These are phyloP conservation scores for Kwoniella bestiolae DNA, from an alignment of 768 basidiomycete genomes.

Conservation along the genomic window DNA sequence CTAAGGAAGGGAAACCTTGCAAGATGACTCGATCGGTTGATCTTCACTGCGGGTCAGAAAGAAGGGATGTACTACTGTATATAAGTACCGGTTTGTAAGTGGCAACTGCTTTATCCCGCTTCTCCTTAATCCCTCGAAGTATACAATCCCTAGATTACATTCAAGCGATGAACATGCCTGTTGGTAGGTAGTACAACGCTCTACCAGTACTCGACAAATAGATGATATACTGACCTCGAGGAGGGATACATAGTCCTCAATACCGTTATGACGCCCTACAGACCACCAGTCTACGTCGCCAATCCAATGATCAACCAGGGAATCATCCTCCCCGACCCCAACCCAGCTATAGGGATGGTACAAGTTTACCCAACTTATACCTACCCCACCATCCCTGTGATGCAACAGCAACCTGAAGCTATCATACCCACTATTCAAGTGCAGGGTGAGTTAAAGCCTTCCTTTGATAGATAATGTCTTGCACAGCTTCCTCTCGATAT, in stretches of 20 bases:
- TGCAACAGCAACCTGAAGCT: background rate
- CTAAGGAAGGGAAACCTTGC: background rate
- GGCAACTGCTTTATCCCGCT: background rate
- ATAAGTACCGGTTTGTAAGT: background rate
- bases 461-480: no score
- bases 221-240: no score
- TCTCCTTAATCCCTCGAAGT: background rate
- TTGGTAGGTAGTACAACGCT: background rate
- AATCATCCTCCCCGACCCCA: background rate
- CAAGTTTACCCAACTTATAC: constrained; percentile 3
- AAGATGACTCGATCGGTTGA: background rate
- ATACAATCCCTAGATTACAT: background rate
- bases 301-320: background rate
- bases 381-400: constrained; percentile 3
- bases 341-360: background rate
- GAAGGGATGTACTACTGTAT: no score
- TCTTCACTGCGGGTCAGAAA: no score
- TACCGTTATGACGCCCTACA: background rate
- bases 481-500: no score
- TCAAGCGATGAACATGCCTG: background rate
- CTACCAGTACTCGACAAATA: constrained; percentile 1
- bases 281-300: background rate
- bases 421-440: constrained; percentile 5
- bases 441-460: constrained; percentile 13
- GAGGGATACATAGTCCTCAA: constrained; percentile 9